Evolutionary conservation across 2,329 filamentous ascomycete species (phyloP), one percentile per base, ranked within the genome.

Genomic region (Chaetoscypha palmicola): DNA sequence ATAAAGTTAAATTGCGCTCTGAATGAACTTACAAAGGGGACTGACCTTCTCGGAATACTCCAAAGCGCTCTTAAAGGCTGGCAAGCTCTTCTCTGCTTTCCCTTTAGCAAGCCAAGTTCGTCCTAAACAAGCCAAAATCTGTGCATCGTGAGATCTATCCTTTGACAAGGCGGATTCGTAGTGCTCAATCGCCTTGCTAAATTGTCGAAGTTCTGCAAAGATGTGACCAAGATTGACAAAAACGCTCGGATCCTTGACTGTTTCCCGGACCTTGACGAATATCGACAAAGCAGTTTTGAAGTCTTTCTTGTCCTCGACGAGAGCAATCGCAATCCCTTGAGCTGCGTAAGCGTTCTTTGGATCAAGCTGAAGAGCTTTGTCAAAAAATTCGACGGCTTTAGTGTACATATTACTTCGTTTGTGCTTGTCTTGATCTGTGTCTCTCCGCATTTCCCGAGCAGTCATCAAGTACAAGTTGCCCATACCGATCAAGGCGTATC

Each of bases 401-500:
- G 82, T 80, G 62, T 97, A 98, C 49, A 81, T 83, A 55, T 84
- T 86, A 45, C 83, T 85, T 41, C 90, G 82, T 69, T 94, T 95
- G 58, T 94, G 85, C 66, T 87, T 94, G 48, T 98, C 91, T 47
- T 81, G 74, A 7, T 97, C 92, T 0, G 86, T 86, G 49, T 92
- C 86, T 39, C 90, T 81, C 22, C 87, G 85, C 89, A 97, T 96
- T 64, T 98, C 94, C 55, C 92, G 81, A 8, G 92, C 92, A 49
- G 87, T 81, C 54, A 83, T 72, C 31, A 98, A 75, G 83, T 62
- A 66, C 5, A 98, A 71, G 62, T 98, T 98, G 32, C 92, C 92
- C 91, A 98, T 97, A 11, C 87, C 91, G 20, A 94, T 90, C 21
- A 98, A 72, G 3, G 92, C 88, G 63, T 98, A 98, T n/a, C 88